A percentile compares a stretch with the other conserved stretches of the same genome.
Conservation (phyloP, 2,329 filamentous ascomycete species). For the Rhytidhysteron rufulum region DNA sequence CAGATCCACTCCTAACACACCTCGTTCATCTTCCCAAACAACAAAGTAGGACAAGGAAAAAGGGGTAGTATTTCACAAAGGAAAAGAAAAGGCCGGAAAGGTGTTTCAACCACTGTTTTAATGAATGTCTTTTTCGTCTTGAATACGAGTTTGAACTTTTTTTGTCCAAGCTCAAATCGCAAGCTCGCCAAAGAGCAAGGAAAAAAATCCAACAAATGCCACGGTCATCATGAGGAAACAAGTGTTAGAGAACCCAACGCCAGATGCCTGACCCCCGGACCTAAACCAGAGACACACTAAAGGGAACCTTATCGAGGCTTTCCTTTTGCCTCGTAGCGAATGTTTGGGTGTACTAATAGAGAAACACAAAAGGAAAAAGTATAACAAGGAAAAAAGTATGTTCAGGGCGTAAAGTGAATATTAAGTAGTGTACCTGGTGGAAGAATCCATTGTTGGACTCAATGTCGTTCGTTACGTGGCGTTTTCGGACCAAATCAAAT, state of each 20-base stretch:
- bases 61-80: not conserved
- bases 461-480: too few relatives aligned
- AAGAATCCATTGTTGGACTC: too few relatives aligned
- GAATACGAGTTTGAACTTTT: too few relatives aligned
- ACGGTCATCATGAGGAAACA: not conserved
- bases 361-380: slow-evolving; percentile 1
- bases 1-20: not conserved
- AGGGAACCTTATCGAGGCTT: not conserved
- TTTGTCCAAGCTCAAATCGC: too few relatives aligned
- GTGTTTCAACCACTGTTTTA: too few relatives aligned
- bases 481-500: too few relatives aligned
- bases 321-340: slow-evolving; percentile 13
- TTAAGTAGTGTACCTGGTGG: too few relatives aligned
- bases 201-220: not conserved
- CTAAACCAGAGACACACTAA: not conserved
- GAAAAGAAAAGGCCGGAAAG: not conserved
- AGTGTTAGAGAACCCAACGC: not conserved
- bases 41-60: not conserved
- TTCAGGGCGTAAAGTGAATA: not conserved
- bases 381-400: slow-evolving; percentile 3
- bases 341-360: slow-evolving; percentile 7
- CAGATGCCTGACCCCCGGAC: not conserved
- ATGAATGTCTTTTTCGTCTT: too few relatives aligned
- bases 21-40: not conserved
- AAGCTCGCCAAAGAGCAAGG: too few relatives aligned